Evolutionary conservation across 257 asterid genomes (phyloP), one percentile per base, ranked within the genome.

Genomic region (Lantana camara): DNA sequence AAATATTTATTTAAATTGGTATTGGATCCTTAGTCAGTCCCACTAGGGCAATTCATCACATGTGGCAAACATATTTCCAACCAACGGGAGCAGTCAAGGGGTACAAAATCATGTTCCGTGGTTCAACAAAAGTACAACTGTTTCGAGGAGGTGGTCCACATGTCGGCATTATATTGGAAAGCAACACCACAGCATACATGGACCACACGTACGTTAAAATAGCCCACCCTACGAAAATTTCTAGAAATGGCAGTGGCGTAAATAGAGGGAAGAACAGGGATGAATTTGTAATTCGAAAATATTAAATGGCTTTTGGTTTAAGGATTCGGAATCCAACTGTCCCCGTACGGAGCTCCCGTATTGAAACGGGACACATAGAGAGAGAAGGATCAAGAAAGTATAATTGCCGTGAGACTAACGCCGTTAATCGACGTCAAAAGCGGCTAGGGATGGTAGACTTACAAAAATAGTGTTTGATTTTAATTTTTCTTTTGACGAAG

Each of bases 321-420:
- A 27, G 65, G 66, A 57, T 57, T 63, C 53, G 34, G 54, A 11
- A 42, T 60, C 74, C 57, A 49, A 58, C 54, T 15, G 56, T 20
- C 50, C 4, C 11, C 42, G 82, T 71, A 80, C 80, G 77, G 82
- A 68, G 3, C 56, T 41, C 40, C 38, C 59, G 32, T 46, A 10
- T 20, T 21, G 3, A 34, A 21, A 57, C 41, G 16, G 10, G 17
- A 67, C 22, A 45, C 41, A 2, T 34, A 20, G 3, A 32, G n/a
- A n/a, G n/a, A n/a, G n/a, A n/a, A n/a, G n/a, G n/a, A n/a, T 1
- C 9, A n/a, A 20, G 24, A 15, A 22, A 20, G 19, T 54, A 24
- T 49, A 15, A 16, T n/a, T 44, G 42, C 29, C 38, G 29, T 10
- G 7, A 21, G 27, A 12, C 64, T 30, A 21, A 52, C 60, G 70